These are phyloP conservation scores for Aphanomyces euteiches DNA, from an alignment of 352 stramenopile genomes.

Conservation along the genomic window DNA sequence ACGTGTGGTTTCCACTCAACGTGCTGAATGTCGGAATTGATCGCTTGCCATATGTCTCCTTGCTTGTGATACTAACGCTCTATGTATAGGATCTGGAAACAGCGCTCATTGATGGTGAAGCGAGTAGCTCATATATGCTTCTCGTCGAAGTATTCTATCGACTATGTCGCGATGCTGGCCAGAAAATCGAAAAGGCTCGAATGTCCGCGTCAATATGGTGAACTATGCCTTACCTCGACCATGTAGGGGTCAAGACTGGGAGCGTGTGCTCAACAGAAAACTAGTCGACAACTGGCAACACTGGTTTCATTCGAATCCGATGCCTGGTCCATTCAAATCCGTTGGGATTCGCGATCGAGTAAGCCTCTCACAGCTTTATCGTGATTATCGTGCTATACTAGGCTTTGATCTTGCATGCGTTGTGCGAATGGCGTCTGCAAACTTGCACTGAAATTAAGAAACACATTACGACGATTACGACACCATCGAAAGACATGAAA, in stretches of 20 bases:
- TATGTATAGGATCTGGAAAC: slow-evolving; percentile 21
- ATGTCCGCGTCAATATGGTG: slow-evolving; percentile 1
- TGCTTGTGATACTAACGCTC: not conserved
- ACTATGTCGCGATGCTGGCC: slow-evolving; percentile 12
- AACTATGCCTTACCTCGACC: not conserved
- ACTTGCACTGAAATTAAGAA: slow-evolving; percentile 75
- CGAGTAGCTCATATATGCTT: slow-evolving; percentile 6
- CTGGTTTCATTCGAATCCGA: slow-evolving; percentile 62
- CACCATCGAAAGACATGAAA: slow-evolving; percentile 49
- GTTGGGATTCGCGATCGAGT: slow-evolving; percentile 60
- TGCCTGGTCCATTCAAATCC: slow-evolving; percentile 54
- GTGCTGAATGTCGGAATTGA: not conserved
- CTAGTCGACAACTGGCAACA: slow-evolving; percentile 72
- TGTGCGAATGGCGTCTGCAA: slow-evolving; percentile 81
- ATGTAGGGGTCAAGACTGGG: slow-evolving; percentile 78
- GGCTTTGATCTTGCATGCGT: slow-evolving; percentile 71
- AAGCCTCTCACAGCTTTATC: slow-evolving; percentile 19
- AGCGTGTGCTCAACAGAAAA: slow-evolving; percentile 67
- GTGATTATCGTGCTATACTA: slow-evolving; percentile 30
- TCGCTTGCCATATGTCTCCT: not conserved
- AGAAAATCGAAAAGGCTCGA: slow-evolving; percentile 26
- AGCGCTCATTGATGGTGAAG: slow-evolving; percentile 19
- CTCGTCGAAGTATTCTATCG: slow-evolving; percentile 21
- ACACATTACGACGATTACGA: slow-evolving; percentile 45
- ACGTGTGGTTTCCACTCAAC: too few species aligned